Conservation (phyloP, 2,329 filamentous ascomycete species). For the Cladophialophora chaetospira region DNA sequence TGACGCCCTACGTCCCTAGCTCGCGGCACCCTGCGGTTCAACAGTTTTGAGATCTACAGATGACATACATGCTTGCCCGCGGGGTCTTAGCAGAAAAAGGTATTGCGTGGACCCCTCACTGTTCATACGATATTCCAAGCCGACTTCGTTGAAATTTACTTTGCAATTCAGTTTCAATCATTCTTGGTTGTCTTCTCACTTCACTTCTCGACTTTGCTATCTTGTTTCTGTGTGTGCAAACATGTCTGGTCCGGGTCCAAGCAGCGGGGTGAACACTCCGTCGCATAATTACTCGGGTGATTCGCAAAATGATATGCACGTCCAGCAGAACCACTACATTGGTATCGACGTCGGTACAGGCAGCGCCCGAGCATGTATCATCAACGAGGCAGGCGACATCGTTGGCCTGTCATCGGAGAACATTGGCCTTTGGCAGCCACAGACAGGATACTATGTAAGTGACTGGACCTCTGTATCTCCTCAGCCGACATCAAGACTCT, state of each 20-base stretch:
- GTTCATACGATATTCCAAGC: not conserved
- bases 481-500: not conserved
- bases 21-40: conserved; percentile 8
- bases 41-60: conserved; percentile 18
- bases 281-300: conserved; percentile 42
- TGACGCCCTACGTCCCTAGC: not conserved
- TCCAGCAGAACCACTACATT: conserved; percentile 66
- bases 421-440: conserved; percentile 78
- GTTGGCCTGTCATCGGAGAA: conserved; percentile 69
- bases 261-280: conserved; percentile 26
- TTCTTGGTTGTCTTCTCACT: not conserved
- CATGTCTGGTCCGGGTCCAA: conserved; percentile 3
- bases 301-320: conserved; percentile 59
- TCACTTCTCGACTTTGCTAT: not conserved
- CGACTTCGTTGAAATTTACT: not conserved
- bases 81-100: not conserved
- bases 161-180: not conserved
- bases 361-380: conserved; percentile 92
- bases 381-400: conserved; percentile 89
- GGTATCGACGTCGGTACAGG: conserved; percentile 97
- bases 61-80: conserved; percentile 11
- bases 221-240: not conserved
- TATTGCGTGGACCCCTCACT: not conserved
- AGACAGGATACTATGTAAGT: conserved; percentile 71
- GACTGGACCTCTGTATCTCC: not conserved